Evolutionary conservation across 805 yeast genomes (phyloP).

Genomic region (Ogataea henricii): DNA sequence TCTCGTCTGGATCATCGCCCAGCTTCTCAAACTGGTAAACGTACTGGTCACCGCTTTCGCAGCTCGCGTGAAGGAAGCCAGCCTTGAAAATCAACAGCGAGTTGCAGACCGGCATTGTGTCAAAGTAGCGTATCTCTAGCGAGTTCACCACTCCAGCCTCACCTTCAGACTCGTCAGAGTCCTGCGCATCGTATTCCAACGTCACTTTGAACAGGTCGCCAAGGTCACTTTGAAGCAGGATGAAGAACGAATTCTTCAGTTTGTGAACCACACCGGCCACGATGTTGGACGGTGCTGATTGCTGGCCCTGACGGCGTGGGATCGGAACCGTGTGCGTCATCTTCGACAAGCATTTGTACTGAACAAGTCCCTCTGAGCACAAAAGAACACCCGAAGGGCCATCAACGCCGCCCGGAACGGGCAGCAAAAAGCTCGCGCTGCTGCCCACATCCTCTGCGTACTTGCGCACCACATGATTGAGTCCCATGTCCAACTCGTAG

Average conservation of each 20-base stretch:
- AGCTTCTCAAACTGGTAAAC: constrained; percentile 79
- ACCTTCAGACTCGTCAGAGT: constrained; percentile 40
- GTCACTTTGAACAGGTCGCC: constrained; percentile 80
- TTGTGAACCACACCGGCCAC: constrained; percentile 65
- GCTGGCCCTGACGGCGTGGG: constrained; percentile 48
- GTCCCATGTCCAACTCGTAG: constrained; percentile 84
- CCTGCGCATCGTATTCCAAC: constrained; percentile 45
- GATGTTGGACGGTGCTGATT: constrained; percentile 37
- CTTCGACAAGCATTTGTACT: constrained; percentile 47
- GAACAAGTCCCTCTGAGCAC: constrained; percentile 56
- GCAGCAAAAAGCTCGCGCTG: constrained; percentile 54
- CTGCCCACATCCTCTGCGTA: constrained; percentile 42
- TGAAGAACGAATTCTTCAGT: constrained; percentile 63
- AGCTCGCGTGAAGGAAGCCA: constrained; percentile 74
- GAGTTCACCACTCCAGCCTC: constrained; percentile 39
- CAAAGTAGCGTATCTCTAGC: constrained; percentile 69
- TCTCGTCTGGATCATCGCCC: constrained; percentile 54
- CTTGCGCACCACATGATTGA: constrained; percentile 69
- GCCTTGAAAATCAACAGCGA: constrained; percentile 63
- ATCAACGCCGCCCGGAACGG: constrained; percentile 71
- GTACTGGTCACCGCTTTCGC: constrained; percentile 61
- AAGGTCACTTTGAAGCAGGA: constrained; percentile 62
- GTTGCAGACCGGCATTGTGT: constrained; percentile 63
- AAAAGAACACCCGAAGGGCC: constrained; percentile 72
- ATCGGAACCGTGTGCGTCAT: constrained; percentile 47